Percentiles rank a stretch among this genome's conserved stretches.
These are phyloP conservation scores for Xerocomellus intermedius DNA, from an alignment of 768 basidiomycete species.

Conservation along the genomic window DNA sequence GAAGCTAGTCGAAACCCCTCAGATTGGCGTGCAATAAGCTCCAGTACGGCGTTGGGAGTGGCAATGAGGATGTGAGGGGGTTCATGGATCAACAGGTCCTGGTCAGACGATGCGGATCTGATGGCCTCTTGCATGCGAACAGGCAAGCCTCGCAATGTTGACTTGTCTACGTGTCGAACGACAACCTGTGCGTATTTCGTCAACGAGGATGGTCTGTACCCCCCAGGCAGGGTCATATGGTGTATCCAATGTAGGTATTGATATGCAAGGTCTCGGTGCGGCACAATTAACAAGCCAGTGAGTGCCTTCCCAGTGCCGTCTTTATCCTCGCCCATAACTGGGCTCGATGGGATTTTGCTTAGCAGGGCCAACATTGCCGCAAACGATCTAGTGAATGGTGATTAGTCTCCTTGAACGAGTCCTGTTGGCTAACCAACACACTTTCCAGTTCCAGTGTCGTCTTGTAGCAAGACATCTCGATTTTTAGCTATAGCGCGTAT, in stretches of 20 bases:
- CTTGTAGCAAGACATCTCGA: slow-evolving; percentile 64
- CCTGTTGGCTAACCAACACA: slow-evolving; percentile 34
- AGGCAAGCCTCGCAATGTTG: slow-evolving; percentile 17
- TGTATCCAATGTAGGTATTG: slow-evolving; percentile 69
- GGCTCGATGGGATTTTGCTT: slow-evolving; percentile 45
- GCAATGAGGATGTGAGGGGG: slow-evolving; percentile 69
- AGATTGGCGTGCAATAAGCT: slow-evolving; percentile 47
- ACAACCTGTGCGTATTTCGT: slow-evolving; percentile 56
- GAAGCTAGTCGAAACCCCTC: slow-evolving; percentile 43
- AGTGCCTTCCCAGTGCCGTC: slow-evolving; percentile 33
- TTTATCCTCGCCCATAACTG: slow-evolving; percentile 14
- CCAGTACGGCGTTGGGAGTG: slow-evolving; percentile 68
- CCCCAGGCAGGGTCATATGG: slow-evolving; percentile 39
- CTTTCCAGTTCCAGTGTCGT: slow-evolving; percentile 80
- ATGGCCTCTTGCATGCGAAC: slow-evolving; percentile 30
- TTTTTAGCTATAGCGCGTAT: slow-evolving; percentile 58
- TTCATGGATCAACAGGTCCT: slow-evolving; percentile 37
- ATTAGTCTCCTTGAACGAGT: slow-evolving; percentile 1
- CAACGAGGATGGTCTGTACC: slow-evolving; percentile 35
- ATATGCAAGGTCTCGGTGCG: slow-evolving; percentile 69
- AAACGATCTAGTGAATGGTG: slow-evolving; percentile 54
- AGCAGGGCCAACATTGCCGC: slow-evolving; percentile 65
- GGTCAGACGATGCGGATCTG: slow-evolving; percentile 27
- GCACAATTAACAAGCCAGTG: slow-evolving; percentile 63
- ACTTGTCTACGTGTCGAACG: slow-evolving; percentile 47